These are phyloP conservation scores for Phaseolus lunatus DNA, from an alignment of 306 rosid genomes.

Conservation along the genomic window DNA sequence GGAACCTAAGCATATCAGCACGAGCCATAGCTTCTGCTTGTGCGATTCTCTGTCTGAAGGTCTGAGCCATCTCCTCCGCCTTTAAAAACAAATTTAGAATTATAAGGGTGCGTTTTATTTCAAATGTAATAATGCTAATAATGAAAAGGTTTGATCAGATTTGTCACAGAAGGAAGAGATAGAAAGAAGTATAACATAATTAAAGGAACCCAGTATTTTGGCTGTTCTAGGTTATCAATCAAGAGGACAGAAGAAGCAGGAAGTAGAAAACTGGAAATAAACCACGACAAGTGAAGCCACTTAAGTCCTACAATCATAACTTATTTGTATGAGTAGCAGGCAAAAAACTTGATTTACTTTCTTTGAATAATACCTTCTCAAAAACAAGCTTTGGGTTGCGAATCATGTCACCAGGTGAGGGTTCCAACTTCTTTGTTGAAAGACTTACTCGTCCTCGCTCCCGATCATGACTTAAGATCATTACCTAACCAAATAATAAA, in stretches of 20 bases:
- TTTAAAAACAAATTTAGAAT: conserved; percentile 50
- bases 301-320: conserved; percentile 28
- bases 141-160: conserved; percentile 14
- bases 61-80: conserved; percentile 99
- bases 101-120: conserved; percentile 22
- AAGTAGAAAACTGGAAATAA: conserved; percentile 32
- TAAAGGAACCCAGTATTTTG: not conserved
- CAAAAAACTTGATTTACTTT: conserved; percentile 26
- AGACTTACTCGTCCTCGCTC: conserved; percentile 96
- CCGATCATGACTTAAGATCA: conserved; percentile 95
- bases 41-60: conserved; percentile 95
- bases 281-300: conserved; percentile 12
- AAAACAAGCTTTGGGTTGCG: conserved; percentile 95
- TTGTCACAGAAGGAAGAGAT: conserved; percentile 10
- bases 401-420: conserved; percentile 98
- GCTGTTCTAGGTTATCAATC: conserved; percentile 34
- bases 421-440: conserved; percentile 95
- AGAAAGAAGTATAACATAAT: conserved; percentile 29
- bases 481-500: conserved; percentile 69
- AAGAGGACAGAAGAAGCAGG: conserved; percentile 15
- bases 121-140: conserved; percentile 29
- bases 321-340: not conserved
- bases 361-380: conserved; percentile 79
- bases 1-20: conserved; percentile 93
- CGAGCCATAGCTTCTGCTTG: conserved; percentile 99